These are phyloP conservation scores for Trametes versicolor DNA, from an alignment of 1,284 basidiomycete genomes.

Conservation along the genomic window DNA sequence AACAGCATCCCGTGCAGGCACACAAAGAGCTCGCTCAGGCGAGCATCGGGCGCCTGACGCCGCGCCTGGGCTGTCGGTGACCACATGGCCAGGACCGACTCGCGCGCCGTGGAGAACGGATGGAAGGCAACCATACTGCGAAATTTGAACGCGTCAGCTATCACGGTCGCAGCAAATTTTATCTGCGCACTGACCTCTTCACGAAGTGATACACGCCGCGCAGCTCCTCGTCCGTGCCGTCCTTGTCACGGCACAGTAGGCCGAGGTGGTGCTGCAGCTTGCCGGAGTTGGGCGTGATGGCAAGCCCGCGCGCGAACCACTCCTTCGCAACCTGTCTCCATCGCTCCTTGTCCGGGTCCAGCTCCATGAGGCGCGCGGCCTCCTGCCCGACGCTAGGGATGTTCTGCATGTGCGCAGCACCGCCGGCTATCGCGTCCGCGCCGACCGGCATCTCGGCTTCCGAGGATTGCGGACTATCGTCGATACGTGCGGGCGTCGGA, in stretches of 20 bases:
- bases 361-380: conserved; percentile 87
- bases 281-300: conserved; percentile 90
- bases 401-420: conserved; percentile 27
- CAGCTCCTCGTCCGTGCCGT: conserved; percentile 90
- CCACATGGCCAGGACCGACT: conserved; percentile 89
- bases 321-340: conserved; percentile 92
- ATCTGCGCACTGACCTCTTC: conserved; percentile 78
- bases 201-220: conserved; percentile 91
- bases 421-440: conserved; percentile 30
- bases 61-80: conserved; percentile 78
- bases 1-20: conserved; percentile 96
- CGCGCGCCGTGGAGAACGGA: conserved; percentile 87
- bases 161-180: conserved; percentile 7
- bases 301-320: conserved; percentile 92
- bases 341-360: conserved; percentile 91
- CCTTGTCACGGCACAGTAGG: conserved; percentile 82
- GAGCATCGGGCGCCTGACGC: conserved; percentile 80
- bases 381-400: conserved; percentile 86
- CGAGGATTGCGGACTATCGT: conserved; percentile 61
- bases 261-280: conserved; percentile 97
- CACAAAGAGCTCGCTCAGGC: conserved; percentile 86
- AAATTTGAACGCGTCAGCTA: conserved; percentile 25
- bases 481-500: conserved; percentile 58
- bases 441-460: conserved; percentile 34
- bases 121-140: conserved; percentile 90